Base-by-base conservation (phyloP, 1,284 basidiomycete species). In the Leccinum huronense region DNA sequence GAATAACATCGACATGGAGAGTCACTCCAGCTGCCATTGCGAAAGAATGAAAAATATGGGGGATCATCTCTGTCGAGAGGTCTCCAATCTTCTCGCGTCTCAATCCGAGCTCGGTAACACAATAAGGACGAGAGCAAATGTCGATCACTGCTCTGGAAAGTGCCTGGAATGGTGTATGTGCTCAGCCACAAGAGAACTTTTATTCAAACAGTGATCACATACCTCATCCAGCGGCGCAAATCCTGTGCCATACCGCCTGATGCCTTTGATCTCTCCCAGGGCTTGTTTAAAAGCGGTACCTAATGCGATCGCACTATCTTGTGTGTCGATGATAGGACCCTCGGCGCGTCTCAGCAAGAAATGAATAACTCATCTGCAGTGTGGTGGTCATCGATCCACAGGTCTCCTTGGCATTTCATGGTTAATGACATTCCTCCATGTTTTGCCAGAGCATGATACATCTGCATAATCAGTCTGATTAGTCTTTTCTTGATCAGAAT, bases 341-440 rank as follows among this genome's bases (percentile, higher is more conserved):
- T 57, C 27, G 23, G 23, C 23, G 31, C 48, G 64, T 67, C 66
- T 66, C 62, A 45, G 42, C 34, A 13, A 58, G 59, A 53, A 61
- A 63, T 66, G 19, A 13, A 61, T 61, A 86, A 23, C 89, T 86
- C 84, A 92, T 95, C 95, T 84, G 97, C 95, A 56, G 97, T 95
- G 80, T 99, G 97, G 77, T 99, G 97, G 80, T 99, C 97, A 79
- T 99, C 97, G 67, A 99, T 98, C 87, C 91, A 94, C 16, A 99
- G 83, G 78, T 99, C 97, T 59, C 97, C 97, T 72, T 93, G 88
- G 78, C 95, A 98, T 71, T 91, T 90, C 78, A 99, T 84, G 13
- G 84, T 87, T 62, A 99, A 82, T 0, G 93, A 95, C 87, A 96
- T 91, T 67, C 94, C 93, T 11, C 92, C 87, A 80, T 98, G 95